Evolutionary conservation across 2,329 filamentous ascomycete genomes (phyloP).

Genomic region (Aspergillus sp.): DNA sequence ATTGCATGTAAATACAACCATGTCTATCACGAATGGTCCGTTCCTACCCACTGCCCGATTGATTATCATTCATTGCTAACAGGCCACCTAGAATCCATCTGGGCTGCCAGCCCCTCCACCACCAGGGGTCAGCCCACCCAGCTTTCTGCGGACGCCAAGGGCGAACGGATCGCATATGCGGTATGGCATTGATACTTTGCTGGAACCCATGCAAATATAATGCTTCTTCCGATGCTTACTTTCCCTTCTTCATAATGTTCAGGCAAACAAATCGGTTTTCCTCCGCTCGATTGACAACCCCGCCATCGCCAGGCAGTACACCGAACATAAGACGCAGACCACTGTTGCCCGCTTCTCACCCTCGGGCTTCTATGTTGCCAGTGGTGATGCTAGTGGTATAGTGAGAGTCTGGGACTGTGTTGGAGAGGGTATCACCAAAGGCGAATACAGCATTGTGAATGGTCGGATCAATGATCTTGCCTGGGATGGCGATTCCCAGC

Average conservation of each 20-base stretch:
- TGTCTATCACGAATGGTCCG: conserved; percentile 51
- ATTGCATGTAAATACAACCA: conserved; percentile 26
- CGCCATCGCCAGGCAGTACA: conserved; percentile 83
- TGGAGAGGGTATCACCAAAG: conserved; percentile 84
- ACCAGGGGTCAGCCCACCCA: conserved; percentile 84
- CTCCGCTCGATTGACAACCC: conserved; percentile 92
- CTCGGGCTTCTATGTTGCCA: conserved; percentile 91
- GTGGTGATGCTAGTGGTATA: conserved; percentile 79
- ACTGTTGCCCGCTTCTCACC: conserved; percentile 93
- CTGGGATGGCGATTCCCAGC: conserved; percentile 96
- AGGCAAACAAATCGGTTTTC: conserved; percentile 97
- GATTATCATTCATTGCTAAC: conserved; percentile 6
- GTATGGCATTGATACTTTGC: conserved; percentile 50
- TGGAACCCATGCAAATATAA: background rate
- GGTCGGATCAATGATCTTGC: conserved; percentile 95
- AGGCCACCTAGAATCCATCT: conserved; percentile 62
- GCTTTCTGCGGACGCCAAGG: conserved; percentile 83
- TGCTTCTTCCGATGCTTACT: background rate
- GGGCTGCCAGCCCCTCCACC: conserved; percentile 82
- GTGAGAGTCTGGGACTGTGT: conserved; percentile 91
- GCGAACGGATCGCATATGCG: conserved; percentile 89
- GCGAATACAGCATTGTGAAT: conserved; percentile 91
- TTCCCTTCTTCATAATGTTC: background rate
- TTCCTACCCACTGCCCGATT: background rate
- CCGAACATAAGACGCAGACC: conserved; percentile 81